Evolutionary conservation across 2,329 filamentous ascomycete species (phyloP).

Genomic region (Blastomyces percursus): DNA sequence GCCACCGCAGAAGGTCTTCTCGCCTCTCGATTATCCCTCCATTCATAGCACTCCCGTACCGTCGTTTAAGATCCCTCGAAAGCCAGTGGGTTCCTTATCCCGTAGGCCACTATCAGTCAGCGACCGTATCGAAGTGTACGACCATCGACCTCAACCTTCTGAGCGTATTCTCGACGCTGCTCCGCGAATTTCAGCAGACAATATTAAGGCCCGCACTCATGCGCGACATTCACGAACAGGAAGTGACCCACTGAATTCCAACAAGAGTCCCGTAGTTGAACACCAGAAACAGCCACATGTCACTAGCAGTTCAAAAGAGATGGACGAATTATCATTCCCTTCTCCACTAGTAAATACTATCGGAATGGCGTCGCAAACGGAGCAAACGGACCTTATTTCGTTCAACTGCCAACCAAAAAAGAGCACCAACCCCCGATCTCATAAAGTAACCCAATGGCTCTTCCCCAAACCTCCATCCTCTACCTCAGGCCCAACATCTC

Average conservation of each 20-base stretch:
- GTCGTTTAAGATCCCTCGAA: conserved; percentile 24
- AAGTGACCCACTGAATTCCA: conserved; percentile 9
- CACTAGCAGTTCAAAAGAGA: not conserved
- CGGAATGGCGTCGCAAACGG: not conserved
- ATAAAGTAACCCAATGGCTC: conserved; percentile 25
- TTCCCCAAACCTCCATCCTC: conserved; percentile 14
- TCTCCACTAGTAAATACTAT: not conserved
- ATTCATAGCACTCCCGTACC: not conserved
- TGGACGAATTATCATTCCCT: not conserved
- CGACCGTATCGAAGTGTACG: conserved; percentile 15
- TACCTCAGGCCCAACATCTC: conserved; percentile 16
- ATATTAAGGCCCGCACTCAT: not conserved
- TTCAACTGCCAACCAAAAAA: conserved; percentile 9
- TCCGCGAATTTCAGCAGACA: conserved; percentile 10
- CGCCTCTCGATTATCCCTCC: conserved; percentile 12
- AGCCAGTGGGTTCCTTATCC: conserved; percentile 27
- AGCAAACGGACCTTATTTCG: not conserved
- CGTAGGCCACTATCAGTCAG: conserved; percentile 20
- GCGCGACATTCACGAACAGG: conserved; percentile 1
- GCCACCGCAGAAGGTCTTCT: conserved; percentile 26
- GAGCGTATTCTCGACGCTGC: conserved; percentile 23
- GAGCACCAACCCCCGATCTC: conserved; percentile 15
- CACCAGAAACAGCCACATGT: not conserved
- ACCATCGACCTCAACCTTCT: conserved; percentile 18
- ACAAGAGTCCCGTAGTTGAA: conserved; percentile 4